phyloP scores from a whole-genome alignment of 2,329 filamentous ascomycete genomes.

The Botryosphaeria dothidea region DNA sequence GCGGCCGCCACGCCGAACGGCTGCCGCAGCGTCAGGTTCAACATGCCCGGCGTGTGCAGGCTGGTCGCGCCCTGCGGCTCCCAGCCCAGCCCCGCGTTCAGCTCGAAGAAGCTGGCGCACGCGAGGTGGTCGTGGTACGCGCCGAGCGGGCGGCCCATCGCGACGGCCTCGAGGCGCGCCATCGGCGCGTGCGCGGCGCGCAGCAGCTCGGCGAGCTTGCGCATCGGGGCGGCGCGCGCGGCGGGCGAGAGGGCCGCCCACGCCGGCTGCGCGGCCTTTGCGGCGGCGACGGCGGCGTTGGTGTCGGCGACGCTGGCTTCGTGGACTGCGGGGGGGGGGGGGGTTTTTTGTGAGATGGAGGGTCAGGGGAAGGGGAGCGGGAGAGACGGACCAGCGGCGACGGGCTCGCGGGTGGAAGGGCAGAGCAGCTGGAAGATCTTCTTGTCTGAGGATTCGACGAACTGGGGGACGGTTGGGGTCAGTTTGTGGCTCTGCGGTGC shows the following conservation, averaged over 20 bases:
- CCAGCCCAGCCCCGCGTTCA: conserved; percentile 42
- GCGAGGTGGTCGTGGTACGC: conserved; percentile 41
- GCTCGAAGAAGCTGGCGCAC: conserved; percentile 35
- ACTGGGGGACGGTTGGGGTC: conserved; percentile 26
- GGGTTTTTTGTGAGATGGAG: conserved; percentile 18
- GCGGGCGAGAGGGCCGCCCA: conserved; percentile 38
- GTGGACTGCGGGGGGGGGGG: conserved; percentile 19
- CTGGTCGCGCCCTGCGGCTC: conserved; percentile 31
- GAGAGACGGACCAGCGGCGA: conserved; percentile 28
- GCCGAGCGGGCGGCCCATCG: conserved; percentile 18
- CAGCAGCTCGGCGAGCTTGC: conserved; percentile 43
- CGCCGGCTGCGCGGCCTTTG: conserved; percentile 29
- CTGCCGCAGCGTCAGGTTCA: conserved; percentile 40
- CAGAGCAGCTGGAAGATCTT: conserved; percentile 31
- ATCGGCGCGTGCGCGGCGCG: conserved; percentile 20
- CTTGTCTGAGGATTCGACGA: conserved; percentile 31
- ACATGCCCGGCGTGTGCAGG: conserved; percentile 43
- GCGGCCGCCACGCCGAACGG: conserved; percentile 45
- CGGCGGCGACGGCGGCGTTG: conserved; percentile 29
- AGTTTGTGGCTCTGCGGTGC: neutral
- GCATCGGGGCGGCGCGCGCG: conserved; percentile 43
- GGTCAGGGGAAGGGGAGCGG: too few relatives aligned
- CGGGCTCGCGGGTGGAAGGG: conserved; percentile 29
- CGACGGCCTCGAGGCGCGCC: conserved; percentile 22
- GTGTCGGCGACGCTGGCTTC: conserved; percentile 27